Conservation (phyloP, 2,329 filamentous ascomycete genomes). For the Coniosporium uncinatum region DNA sequence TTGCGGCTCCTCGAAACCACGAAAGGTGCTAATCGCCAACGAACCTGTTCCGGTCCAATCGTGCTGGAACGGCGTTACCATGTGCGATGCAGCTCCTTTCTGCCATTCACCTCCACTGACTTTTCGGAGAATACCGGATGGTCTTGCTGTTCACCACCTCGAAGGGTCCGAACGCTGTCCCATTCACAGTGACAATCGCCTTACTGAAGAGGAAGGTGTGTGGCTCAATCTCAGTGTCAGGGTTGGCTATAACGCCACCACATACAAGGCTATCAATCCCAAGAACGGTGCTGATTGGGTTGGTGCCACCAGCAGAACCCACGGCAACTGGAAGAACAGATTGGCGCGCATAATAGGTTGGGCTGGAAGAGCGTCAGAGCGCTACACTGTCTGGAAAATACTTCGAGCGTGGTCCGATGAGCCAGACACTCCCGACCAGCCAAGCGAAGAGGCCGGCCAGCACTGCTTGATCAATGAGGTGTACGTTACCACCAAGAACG, state of each 20-base stretch:
- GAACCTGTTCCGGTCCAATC: conserved; percentile 53
- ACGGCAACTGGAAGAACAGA: conserved; percentile 16
- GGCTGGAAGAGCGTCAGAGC: conserved; percentile 3
- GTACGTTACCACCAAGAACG: conserved; percentile 25
- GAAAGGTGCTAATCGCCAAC: conserved; percentile 46
- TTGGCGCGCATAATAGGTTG: conserved; percentile 6
- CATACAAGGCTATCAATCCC: conserved; percentile 16
- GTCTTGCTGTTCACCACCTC: conserved; percentile 52
- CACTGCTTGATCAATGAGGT: conserved; percentile 30
- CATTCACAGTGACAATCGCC: conserved; percentile 65
- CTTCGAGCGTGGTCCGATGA: conserved; percentile 3
- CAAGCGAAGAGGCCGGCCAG: conserved; percentile 15
- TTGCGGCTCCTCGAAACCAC: conserved; percentile 44
- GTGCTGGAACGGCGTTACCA: conserved; percentile 63
- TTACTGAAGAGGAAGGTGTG: conserved; percentile 46
- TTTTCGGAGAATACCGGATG: conserved; percentile 61
- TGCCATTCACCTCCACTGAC: conserved; percentile 29
- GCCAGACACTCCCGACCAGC: conserved; percentile 1
- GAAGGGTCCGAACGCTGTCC: conserved; percentile 80
- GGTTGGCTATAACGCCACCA: conserved; percentile 52
- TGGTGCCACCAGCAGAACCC: conserved; percentile 4
- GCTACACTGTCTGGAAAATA: conserved; percentile 4
- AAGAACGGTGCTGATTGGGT: conserved; percentile 7
- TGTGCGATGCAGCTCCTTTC: conserved; percentile 18
- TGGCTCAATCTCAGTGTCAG: conserved; percentile 65